Evolutionary conservation across 805 yeast species (phyloP).

Genomic region (Hanseniaspora occidentalis): DNA sequence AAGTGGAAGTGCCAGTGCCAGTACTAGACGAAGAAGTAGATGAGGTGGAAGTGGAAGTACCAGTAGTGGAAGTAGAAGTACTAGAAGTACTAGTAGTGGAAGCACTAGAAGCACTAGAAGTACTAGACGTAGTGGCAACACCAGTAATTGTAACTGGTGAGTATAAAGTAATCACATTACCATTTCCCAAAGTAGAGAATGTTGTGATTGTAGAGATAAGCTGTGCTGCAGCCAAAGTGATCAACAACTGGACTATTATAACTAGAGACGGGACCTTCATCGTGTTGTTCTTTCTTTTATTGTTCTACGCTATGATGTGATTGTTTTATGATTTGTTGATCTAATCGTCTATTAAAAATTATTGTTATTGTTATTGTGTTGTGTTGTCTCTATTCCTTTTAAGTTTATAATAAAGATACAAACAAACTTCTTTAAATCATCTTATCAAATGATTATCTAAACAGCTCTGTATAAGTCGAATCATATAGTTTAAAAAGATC

Average conservation of each 20-base stretch:
- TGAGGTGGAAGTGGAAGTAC: conserved; percentile 8
- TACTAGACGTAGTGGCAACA: conserved; percentile 9
- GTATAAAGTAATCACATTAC: conserved; percentile 2
- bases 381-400: no score
- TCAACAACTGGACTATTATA: neutral
- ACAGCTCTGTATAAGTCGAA: no score
- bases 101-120: conserved; percentile 6
- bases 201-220: neutral
- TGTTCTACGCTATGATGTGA: no score
- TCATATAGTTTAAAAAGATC: no score
- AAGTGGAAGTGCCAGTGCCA: conserved; percentile 9
- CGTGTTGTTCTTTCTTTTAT: neutral
- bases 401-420: no score
- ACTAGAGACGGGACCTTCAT: neutral
- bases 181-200: conserved; percentile 2
- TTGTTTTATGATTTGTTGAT: no score
- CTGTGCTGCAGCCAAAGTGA: neutral
- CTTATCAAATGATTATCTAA: no score
- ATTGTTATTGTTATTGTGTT: no score
- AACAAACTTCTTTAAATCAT: no score
- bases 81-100: conserved; percentile 6
- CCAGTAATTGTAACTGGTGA: conserved; percentile 8
- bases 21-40: conserved; percentile 12
- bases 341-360: no score
- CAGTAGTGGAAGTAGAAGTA: conserved; percentile 6